Evolutionary conservation across 176 grass and related monocot genomes (phyloP).

Genomic region (Carex myosuroides): DNA sequence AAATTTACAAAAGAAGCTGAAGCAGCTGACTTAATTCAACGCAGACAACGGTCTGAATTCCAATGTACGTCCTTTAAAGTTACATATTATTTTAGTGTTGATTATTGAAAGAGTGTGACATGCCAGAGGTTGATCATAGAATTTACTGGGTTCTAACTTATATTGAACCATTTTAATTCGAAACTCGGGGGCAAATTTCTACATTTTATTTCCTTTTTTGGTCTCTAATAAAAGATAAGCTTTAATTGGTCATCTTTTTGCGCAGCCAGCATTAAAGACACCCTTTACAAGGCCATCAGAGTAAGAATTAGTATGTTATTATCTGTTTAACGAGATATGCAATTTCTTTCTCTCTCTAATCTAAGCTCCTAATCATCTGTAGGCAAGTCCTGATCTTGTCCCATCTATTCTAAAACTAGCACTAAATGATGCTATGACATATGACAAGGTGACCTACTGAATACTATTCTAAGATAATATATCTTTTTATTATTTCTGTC

Average conservation of each 20-base stretch:
- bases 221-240: neutral
- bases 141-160: neutral
- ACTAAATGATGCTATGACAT: slow-evolving; percentile 91
- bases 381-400: slow-evolving; percentile 77
- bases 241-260: neutral
- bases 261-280: slow-evolving; percentile 67
- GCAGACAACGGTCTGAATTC: slow-evolving; percentile 81
- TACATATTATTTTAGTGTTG: neutral
- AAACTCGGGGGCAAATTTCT: neutral
- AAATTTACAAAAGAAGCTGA: slow-evolving; percentile 38
- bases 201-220: neutral
- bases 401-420: slow-evolving; percentile 64
- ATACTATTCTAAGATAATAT: neutral
- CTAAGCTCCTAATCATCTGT: slow-evolving; percentile 6
- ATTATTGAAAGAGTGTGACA: neutral
- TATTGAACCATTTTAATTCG: neutral
- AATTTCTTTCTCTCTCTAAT: neutral
- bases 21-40: slow-evolving; percentile 89
- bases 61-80: slow-evolving; percentile 56
- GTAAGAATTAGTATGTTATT: slow-evolving; percentile 30
- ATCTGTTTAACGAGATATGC: neutral
- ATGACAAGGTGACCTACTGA: slow-evolving; percentile 67
- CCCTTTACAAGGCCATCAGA: slow-evolving; percentile 52
- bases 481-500: neutral
- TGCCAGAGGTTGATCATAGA: neutral